Base-by-base conservation (phyloP, 2,329 filamentous ascomycete species). In the Xylariomycetidae sp. region DNA sequence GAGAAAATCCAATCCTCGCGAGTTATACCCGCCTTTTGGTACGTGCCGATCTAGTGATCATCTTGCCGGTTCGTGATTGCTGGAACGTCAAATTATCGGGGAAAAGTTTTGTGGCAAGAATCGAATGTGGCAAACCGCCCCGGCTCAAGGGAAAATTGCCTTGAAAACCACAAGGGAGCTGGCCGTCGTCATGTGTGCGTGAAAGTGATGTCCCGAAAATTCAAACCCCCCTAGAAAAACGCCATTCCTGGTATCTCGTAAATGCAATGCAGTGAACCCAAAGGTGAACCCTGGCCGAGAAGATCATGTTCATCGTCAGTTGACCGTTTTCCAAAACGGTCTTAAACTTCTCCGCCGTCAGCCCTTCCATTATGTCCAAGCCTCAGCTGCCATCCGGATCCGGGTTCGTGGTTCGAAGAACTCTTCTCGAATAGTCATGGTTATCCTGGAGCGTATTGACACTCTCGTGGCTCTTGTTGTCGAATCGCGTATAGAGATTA, bases 391-490 rank as follows among this genome's bases (percentile, higher is more conserved):
- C 27, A 20, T 28, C 38, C 1, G 73, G 73, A 45, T 82, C 77
- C 4, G 78, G 77, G 48, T 82, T 82, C 18, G 66, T 77, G 7
- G 77, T 76, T 43, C 77, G 67, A n/a, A 82, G 63, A 6, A 81
- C 74, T 48, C 71, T 65, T 42, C 78, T 64, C 25, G 77, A 81
- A 50, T 82, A 82, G 45, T 82, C 78, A 38, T 78, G 75, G 41
- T 82, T 75, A 50, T 82, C 78, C 36, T 72, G 72, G 5, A 82
- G 58, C 2, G 77, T 81, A 45, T 74, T 74, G 50, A 82, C 60
- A 50, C 77, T 82, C 52, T 82, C 77, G 40, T 70, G 70, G 46
- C 77, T 81, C 53, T 72, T 72, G 46, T 70, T 78, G 16, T 65
- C 63, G 27, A 61, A 60, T 13, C 72, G 65, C 27, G 63, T 61